A percentile compares a stretch with the other conserved stretches of the same genome.
Conservation (phyloP, 805 yeast species). For the Jamesozyma jinghongensis region DNA sequence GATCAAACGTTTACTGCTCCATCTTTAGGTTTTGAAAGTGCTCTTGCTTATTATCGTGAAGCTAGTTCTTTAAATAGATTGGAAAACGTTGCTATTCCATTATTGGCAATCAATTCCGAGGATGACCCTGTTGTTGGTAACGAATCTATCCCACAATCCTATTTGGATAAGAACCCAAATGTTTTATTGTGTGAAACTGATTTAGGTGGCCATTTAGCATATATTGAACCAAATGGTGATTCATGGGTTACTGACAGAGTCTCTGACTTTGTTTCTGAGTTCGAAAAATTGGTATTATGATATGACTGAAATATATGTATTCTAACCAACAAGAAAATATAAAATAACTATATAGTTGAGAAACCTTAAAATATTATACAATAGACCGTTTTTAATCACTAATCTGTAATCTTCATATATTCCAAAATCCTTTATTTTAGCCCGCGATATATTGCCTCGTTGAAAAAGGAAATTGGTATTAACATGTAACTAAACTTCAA, state of each 20-base stretch:
- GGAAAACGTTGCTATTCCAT: slow-evolving; percentile 51
- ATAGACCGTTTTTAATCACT: too few relatives aligned
- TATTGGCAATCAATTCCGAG: slow-evolving; percentile 45
- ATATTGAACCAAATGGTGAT: slow-evolving; percentile 35
- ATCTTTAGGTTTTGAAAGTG: slow-evolving; percentile 52
- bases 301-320: too few relatives aligned
- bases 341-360: background rate
- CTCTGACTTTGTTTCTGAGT: slow-evolving; percentile 32
- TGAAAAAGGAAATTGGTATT: too few relatives aligned
- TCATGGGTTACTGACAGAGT: slow-evolving; percentile 42
- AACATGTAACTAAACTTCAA: too few relatives aligned
- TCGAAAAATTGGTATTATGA: slow-evolving; percentile 24
- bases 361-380: too few relatives aligned
- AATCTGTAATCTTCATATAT: too few relatives aligned
- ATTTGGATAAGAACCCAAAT: slow-evolving; percentile 48
- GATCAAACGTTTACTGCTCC: slow-evolving; percentile 55
- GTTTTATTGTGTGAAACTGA: slow-evolving; percentile 48
- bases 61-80: slow-evolving; percentile 55
- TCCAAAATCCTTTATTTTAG: too few relatives aligned
- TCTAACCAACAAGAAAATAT: too few relatives aligned
- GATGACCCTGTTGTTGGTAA: slow-evolving; percentile 56
- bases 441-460: too few relatives aligned
- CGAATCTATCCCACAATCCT: slow-evolving; percentile 41
- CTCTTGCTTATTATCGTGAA: slow-evolving; percentile 53
- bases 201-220: slow-evolving; percentile 67